phyloP scores from a whole-genome alignment of 495 filamentous ascomycete genomes.

The Aspergillus nidulans region DNA sequence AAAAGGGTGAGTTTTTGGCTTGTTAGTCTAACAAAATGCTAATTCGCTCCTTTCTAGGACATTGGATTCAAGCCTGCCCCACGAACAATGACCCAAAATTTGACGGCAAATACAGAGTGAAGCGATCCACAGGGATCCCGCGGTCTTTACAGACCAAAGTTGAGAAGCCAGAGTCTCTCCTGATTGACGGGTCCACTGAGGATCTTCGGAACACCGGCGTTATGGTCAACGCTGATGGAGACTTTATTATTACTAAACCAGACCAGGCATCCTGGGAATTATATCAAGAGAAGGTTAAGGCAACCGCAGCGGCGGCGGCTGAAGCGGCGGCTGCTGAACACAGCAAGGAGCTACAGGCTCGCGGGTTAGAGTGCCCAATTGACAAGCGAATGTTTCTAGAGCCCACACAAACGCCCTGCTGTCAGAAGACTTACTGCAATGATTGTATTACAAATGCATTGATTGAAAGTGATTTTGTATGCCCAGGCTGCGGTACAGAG shows the following conservation, averaged over 20 bases:
- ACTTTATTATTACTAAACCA: slow-evolving; percentile 90
- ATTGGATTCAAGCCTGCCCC: slow-evolving; percentile 96
- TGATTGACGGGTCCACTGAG: slow-evolving; percentile 67
- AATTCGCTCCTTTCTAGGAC: slow-evolving; percentile 44
- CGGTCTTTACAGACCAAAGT: slow-evolving; percentile 88
- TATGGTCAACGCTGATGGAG: slow-evolving; percentile 96
- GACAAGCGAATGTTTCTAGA: slow-evolving; percentile 96
- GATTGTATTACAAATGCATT: slow-evolving; percentile 97
- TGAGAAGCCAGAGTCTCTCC: slow-evolving; percentile 76
- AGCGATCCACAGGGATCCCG: slow-evolving; percentile 94
- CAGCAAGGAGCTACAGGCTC: slow-evolving; percentile 75
- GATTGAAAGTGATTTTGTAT: slow-evolving; percentile 95
- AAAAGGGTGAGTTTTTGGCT: slow-evolving; percentile 60
- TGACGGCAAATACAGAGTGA: slow-evolving; percentile 84
- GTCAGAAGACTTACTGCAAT: slow-evolving; percentile 94
- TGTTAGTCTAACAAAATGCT: background rate
- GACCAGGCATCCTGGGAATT: slow-evolving; percentile 95
- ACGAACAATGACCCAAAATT: slow-evolving; percentile 97
- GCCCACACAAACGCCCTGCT: slow-evolving; percentile 97
- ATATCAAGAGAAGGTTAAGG: slow-evolving; percentile 88
- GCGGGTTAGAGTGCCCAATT: slow-evolving; percentile 86
- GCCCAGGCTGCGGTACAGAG: slow-evolving; percentile 84
- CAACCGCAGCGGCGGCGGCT: slow-evolving; percentile 72
- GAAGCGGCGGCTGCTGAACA: slow-evolving; percentile 64
- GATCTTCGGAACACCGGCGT: slow-evolving; percentile 78